Evolutionary conservation across 768 basidiomycete genomes (phyloP).

Genomic region (Albatrellus ellisii): DNA sequence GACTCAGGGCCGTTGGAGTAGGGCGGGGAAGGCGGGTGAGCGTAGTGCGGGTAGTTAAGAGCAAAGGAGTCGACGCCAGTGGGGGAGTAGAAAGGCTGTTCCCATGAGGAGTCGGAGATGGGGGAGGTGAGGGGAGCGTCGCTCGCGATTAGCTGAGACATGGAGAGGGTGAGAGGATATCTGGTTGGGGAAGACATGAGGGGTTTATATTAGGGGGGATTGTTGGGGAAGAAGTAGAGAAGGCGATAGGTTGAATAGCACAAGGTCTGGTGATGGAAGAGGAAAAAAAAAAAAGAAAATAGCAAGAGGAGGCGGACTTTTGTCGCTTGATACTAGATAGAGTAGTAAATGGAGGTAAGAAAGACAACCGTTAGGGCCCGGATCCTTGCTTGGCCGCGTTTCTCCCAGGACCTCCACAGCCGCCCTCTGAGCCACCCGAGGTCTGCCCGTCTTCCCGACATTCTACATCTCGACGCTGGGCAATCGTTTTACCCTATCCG

Average conservation of each 20-base stretch:
- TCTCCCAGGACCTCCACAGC: too few relatives aligned
- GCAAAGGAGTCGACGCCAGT: conserved; percentile 21
- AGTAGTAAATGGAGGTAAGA: too few relatives aligned
- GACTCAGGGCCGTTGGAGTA: conserved; percentile 25
- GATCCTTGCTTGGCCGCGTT: too few relatives aligned
- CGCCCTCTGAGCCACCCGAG: too few relatives aligned
- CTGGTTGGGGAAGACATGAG: conserved; percentile 15
- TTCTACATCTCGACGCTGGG: too few relatives aligned
- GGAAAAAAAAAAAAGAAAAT: conserved; percentile 12
- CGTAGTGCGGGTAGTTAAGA: conserved; percentile 14
- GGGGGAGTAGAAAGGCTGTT: conserved; percentile 29
- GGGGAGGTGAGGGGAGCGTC: conserved; percentile 51
- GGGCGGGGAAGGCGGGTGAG: conserved; percentile 24
- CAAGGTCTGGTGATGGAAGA: conserved; percentile 14
- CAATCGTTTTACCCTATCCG: too few relatives aligned
- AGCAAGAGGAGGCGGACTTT: not conserved
- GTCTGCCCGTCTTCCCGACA: too few relatives aligned
- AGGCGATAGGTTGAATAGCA: conserved; percentile 6
- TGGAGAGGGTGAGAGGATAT: conserved; percentile 22
- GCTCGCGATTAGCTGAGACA: conserved; percentile 44
- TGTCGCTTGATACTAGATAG: conserved; percentile 3
- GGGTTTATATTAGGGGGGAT: conserved; percentile 9
- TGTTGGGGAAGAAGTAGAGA: conserved; percentile 8
- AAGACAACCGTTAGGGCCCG: too few relatives aligned
- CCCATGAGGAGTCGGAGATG: conserved; percentile 31